These are phyloP conservation scores for Patellifolia procumbens DNA, from an alignment of 179 eudicot genomes.

Conservation along the genomic window DNA sequence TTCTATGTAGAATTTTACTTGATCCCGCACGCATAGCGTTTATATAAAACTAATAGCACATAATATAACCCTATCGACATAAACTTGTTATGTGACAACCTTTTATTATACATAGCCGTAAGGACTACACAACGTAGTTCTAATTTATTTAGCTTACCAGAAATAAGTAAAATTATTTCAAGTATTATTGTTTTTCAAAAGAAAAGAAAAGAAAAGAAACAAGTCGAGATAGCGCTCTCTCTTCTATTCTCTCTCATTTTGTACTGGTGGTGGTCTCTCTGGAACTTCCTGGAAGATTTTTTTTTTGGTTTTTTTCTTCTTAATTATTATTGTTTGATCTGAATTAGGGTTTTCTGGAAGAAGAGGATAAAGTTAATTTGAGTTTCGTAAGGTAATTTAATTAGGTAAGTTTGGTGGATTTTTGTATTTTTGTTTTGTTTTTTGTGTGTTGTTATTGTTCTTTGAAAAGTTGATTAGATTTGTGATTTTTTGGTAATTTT, in stretches of 20 bases:
- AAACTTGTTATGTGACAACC: too few relatives aligned
- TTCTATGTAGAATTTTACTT: too few relatives aligned
- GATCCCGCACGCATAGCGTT: too few relatives aligned
- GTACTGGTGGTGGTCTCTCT: conserved; percentile 25
- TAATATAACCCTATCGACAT: too few relatives aligned
- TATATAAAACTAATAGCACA: too few relatives aligned
- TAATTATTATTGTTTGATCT: conserved; percentile 19
- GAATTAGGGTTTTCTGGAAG: conserved; percentile 29
- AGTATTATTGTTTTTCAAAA: background rate
- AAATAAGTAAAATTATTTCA: too few relatives aligned
- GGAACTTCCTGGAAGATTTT: conserved; percentile 23
- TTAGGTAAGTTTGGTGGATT: conserved; percentile 7
- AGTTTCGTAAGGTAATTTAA: background rate
- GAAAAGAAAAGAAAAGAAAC: background rate
- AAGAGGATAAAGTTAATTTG: background rate
- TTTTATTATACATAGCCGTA: too few relatives aligned
- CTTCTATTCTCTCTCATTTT: background rate
- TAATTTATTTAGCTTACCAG: too few relatives aligned
- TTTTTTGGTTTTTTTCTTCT: background rate
- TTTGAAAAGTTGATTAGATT: background rate
- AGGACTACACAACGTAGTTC: too few relatives aligned
- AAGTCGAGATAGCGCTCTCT: conserved; percentile 17
- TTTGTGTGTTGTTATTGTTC: background rate
- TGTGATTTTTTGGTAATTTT: background rate
- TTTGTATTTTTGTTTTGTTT: background rate